Evolutionary conservation across 225 moss, liverwort and hornwort species (phyloP), one percentile per base, ranked within the genome.

Genomic region (Asterella californica): DNA sequence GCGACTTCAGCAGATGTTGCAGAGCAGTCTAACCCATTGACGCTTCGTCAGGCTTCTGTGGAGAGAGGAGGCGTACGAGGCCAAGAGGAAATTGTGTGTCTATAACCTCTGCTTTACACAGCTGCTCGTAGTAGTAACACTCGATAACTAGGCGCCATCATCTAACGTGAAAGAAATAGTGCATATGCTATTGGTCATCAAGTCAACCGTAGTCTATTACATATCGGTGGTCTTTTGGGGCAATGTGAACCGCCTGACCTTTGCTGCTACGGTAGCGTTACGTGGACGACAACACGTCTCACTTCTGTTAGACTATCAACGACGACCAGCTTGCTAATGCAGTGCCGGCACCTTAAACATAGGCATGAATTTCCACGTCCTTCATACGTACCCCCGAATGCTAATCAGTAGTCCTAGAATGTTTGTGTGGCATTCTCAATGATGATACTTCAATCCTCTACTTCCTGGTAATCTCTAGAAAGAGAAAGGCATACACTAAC

Each of bases 201-300:
- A 64, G 10, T 0, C 3, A 0, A 2, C 27, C 27, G 24, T 29
- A 32, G 64, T 27, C 30, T 64, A 25, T 29, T 64, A 64, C 6
- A 64, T 27, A 9, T 64, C 11, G 42, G 7, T 42, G 42, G 42
- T 64, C 0, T 64, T 64, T 29, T 64, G n/a, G 64, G 64, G 64
- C 64, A 30, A n/a, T 32, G 64, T 64, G 64, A 64, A 64, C 64
- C 64, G 64, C 64, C 64, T 27, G 64, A 64, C 9, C 64, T 64
- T 64, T 14, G 27, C 64, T 64, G 57, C 18, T 19, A 19, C 57
- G 42, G 42, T 57, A 29, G 6, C 64, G 64, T 64, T 64, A 29
- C 64, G 64, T 64, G 29, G 64, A 64, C 30, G 64, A 64, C 64
- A 64, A 64, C 64, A 7, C 30, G 9, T 27, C 64, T 11, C 64